phyloP scores from a whole-genome alignment of 768 basidiomycete genomes.

The Collybia sp. region DNA sequence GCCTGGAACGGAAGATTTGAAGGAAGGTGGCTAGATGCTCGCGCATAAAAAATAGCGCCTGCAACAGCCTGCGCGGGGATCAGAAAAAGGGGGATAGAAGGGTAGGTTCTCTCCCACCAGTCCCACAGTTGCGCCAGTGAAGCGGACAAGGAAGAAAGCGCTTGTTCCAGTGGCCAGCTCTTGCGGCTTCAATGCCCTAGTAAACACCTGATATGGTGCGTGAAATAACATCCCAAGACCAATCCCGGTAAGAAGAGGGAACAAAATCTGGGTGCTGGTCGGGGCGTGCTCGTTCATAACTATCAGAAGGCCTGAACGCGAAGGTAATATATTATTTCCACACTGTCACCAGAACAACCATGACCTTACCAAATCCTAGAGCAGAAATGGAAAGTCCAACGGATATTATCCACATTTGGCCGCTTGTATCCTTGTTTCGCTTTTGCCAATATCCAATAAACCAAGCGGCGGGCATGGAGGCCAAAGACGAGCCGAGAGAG shows the following conservation, averaged over 20 bases:
- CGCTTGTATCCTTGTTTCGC: conserved; percentile 49
- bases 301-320: conserved; percentile 55
- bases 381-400: conserved; percentile 61
- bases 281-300: conserved; percentile 52
- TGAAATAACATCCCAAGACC: conserved; percentile 85
- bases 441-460: conserved; percentile 66
- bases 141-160: conserved; percentile 83
- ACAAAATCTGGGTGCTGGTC: conserved; percentile 40
- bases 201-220: conserved; percentile 80
- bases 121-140: conserved; percentile 81
- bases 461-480: conserved; percentile 86
- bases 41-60: conserved; percentile 66
- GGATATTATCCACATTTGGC: conserved; percentile 63
- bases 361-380: conserved; percentile 63
- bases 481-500: conserved; percentile 79
- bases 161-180: conserved; percentile 78
- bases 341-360: background rate
- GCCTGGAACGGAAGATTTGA: conserved; percentile 33
- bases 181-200: conserved; percentile 54
- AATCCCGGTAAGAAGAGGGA: conserved; percentile 68
- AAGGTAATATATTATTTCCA: background rate
- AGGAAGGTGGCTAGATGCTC: conserved; percentile 45
- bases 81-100: conserved; percentile 9
- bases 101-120: conserved; percentile 43
- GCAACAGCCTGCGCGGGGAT: conserved; percentile 56